phyloP scores from a whole-genome alignment of 1,139 yeast genomes.

The Hansenula lynferdii region DNA sequence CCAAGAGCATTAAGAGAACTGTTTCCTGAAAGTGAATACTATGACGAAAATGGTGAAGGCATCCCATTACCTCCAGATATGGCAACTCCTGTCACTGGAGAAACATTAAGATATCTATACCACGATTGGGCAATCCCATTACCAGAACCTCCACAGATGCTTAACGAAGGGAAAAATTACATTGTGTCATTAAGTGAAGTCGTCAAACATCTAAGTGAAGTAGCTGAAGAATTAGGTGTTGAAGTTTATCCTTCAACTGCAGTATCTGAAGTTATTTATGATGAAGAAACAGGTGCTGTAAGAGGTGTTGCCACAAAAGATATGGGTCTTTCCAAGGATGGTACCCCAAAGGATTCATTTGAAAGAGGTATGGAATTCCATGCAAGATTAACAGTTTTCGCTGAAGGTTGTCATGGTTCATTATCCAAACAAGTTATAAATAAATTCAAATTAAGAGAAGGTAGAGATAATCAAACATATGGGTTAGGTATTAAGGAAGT shows the following conservation, averaged over 20 bases:
- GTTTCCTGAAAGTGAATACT: slow-evolving; percentile 65
- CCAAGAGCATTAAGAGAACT: slow-evolving; percentile 83
- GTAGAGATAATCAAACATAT: slow-evolving; percentile 78
- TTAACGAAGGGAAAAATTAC: slow-evolving; percentile 74
- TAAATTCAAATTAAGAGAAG: slow-evolving; percentile 61
- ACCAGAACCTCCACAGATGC: slow-evolving; percentile 94
- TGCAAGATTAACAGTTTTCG: slow-evolving; percentile 80
- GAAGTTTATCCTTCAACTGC: slow-evolving; percentile 91
- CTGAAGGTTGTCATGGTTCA: slow-evolving; percentile 98
- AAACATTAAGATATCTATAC: slow-evolving; percentile 65
- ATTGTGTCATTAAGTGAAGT: slow-evolving; percentile 81
- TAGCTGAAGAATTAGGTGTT: slow-evolving; percentile 91
- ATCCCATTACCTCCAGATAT: slow-evolving; percentile 74
- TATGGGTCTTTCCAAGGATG: slow-evolving; percentile 73
- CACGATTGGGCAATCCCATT: slow-evolving; percentile 54
- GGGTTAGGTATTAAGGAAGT: slow-evolving; percentile 95
- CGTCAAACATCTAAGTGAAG: slow-evolving; percentile 76
- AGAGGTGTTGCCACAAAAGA: slow-evolving; percentile 93
- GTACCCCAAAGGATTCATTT: slow-evolving; percentile 72
- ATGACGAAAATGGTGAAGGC: slow-evolving; percentile 48
- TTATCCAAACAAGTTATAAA: slow-evolving; percentile 71
- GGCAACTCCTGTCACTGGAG: slow-evolving; percentile 66
- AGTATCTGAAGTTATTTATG: slow-evolving; percentile 76
- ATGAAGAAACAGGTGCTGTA: slow-evolving; percentile 53
- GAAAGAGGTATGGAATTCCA: slow-evolving; percentile 97